These are phyloP conservation scores for Hordeum vulgare DNA, from an alignment of 176 grass and related monocot species.

Conservation along the genomic window MorexV3_pseudomolecules_assembly NC_058521.1:54032972-54033471, in stretches of 20 bases:
- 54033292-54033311: too few relatives aligned
- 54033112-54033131: too few relatives aligned
- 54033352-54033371: background rate
- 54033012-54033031: too few relatives aligned
- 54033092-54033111: too few relatives aligned
- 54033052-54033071: too few relatives aligned
- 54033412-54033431: background rate
- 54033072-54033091: too few relatives aligned
- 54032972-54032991: too few relatives aligned
- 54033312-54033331: background rate
- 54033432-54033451: background rate
- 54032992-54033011: too few relatives aligned
- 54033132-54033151: too few relatives aligned
- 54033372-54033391: background rate
- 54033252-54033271: background rate
- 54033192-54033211: background rate
- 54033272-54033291: background rate
- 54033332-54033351: background rate
- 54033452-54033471: background rate
- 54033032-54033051: too few relatives aligned
- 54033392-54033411: background rate
- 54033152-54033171: too few relatives aligned
- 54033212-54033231: background rate
- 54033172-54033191: too few relatives aligned
- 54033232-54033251: background rate